Conservation (phyloP, 768 basidiomycete species). For the Mycena olivaceomarginata region DNA sequence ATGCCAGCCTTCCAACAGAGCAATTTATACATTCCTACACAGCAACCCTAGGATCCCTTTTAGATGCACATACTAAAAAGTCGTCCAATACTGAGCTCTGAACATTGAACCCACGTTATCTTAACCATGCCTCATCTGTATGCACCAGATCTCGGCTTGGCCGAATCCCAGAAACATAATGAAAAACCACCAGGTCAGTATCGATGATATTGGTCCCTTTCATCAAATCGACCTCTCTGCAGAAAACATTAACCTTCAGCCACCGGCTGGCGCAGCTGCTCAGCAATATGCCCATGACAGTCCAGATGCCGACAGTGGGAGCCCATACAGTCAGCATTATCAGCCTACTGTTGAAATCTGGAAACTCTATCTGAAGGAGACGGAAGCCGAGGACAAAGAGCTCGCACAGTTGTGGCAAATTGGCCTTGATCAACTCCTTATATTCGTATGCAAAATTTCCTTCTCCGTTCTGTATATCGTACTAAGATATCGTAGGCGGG, state of each 20-base stretch:
- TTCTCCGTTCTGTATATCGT: neutral
- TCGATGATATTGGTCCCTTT: too few relatives aligned
- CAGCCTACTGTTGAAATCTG: neutral
- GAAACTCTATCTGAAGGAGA: slow-evolving; percentile 1
- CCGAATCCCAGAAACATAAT: slow-evolving; percentile 1
- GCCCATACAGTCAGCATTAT: neutral
- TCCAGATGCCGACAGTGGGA: neutral
- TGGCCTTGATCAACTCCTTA: neutral
- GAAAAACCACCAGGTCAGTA: neutral
- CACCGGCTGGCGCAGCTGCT: too few relatives aligned
- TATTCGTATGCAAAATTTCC: neutral
- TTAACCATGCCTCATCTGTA: too few relatives aligned
- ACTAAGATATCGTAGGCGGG: neutral
- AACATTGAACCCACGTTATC: too few relatives aligned
- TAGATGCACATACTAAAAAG: too few relatives aligned
- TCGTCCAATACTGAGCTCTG: too few relatives aligned
- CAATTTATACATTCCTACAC: too few relatives aligned
- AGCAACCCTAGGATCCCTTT: too few relatives aligned
- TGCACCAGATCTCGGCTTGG: neutral
- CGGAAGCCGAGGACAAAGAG: neutral
- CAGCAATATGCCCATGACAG: neutral
- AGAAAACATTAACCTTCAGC: neutral
- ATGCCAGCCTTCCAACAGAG: too few relatives aligned
- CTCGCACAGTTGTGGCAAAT: neutral
- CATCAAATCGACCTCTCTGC: too few relatives aligned